Evolutionary conservation across 1,284 basidiomycete genomes (phyloP).

Genomic region (Filobasidium uniguttulatum): DNA sequence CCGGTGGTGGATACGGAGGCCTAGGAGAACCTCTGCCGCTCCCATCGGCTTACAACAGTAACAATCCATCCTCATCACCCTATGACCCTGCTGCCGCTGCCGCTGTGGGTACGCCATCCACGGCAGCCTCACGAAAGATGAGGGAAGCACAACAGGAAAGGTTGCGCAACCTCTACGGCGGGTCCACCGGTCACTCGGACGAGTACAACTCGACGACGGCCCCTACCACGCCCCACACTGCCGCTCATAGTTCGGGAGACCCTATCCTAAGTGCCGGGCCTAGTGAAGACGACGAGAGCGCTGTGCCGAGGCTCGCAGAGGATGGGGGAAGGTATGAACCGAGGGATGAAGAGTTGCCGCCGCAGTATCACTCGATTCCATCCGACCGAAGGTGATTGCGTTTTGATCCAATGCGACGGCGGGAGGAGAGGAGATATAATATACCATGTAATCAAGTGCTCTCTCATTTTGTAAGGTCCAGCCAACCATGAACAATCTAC

Average conservation of each 20-base stretch:
- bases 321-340: slow-evolving; percentile 14
- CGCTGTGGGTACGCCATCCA: too few species aligned
- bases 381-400: neutral
- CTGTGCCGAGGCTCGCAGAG: slow-evolving; percentile 4
- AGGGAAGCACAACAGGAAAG: slow-evolving; percentile 14
- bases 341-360: slow-evolving; percentile 8
- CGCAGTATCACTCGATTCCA: slow-evolving; percentile 13
- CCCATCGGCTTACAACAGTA: slow-evolving; percentile 10
- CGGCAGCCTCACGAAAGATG: slow-evolving; percentile 13
- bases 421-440: too few species aligned
- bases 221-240: neutral
- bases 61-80: too few species aligned
- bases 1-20: neutral
- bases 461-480: too few species aligned
- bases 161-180: slow-evolving; percentile 1
- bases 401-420: too few species aligned
- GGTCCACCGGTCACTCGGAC: slow-evolving; percentile 4
- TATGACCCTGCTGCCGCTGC: neutral
- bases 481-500: too few species aligned
- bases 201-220: neutral
- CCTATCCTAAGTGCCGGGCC: neutral
- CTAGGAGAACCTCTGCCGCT: slow-evolving; percentile 19
- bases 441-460: too few species aligned
- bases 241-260: neutral
- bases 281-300: neutral